These are phyloP conservation scores for Zymoseptoria ardabiliae DNA, from an alignment of 2,329 filamentous ascomycete species.

Conservation along the genomic window DNA sequence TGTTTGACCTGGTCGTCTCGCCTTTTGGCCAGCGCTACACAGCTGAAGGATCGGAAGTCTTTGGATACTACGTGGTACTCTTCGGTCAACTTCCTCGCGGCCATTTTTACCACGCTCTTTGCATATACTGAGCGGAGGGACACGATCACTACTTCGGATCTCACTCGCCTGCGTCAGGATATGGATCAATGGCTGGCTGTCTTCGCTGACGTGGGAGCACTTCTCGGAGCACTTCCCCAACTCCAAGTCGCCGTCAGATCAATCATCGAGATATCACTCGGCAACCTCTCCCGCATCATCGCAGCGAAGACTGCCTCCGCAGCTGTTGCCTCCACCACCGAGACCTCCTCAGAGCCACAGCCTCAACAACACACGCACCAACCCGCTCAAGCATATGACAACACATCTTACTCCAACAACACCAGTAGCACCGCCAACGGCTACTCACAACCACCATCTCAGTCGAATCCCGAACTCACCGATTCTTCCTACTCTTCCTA, in stretches of 20 bases:
- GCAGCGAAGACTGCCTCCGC: slow-evolving; percentile 36
- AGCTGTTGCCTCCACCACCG: slow-evolving; percentile 33
- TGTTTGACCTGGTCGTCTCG: slow-evolving; percentile 60
- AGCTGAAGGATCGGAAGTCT: slow-evolving; percentile 57
- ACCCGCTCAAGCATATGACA: background rate
- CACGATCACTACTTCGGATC: slow-evolving; percentile 50
- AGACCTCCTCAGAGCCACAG: slow-evolving; percentile 4
- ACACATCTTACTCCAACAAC: slow-evolving; percentile 5
- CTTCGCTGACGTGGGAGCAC: slow-evolving; percentile 56
- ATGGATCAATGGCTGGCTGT: slow-evolving; percentile 65
- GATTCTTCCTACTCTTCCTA: slow-evolving; percentile 6
- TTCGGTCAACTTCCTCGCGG: slow-evolving; percentile 62
- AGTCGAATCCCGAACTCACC: slow-evolving; percentile 13
- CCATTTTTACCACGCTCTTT: slow-evolving; percentile 66
- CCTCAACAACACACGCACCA: slow-evolving; percentile 2
- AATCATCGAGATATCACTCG: slow-evolving; percentile 44
- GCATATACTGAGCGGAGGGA: slow-evolving; percentile 61
- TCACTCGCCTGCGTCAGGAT: slow-evolving; percentile 55
- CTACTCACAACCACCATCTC: slow-evolving; percentile 8
- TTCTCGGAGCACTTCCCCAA: slow-evolving; percentile 55
- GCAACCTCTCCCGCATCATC: slow-evolving; percentile 40
- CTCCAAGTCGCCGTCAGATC: slow-evolving; percentile 43
- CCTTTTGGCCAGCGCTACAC: slow-evolving; percentile 53
- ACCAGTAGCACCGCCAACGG: slow-evolving; percentile 8
- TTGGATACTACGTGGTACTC: slow-evolving; percentile 76